These are phyloP conservation scores for Bretschneidera sinensis DNA, from an alignment of 345 rosid species.

Conservation along the genomic window DNA sequence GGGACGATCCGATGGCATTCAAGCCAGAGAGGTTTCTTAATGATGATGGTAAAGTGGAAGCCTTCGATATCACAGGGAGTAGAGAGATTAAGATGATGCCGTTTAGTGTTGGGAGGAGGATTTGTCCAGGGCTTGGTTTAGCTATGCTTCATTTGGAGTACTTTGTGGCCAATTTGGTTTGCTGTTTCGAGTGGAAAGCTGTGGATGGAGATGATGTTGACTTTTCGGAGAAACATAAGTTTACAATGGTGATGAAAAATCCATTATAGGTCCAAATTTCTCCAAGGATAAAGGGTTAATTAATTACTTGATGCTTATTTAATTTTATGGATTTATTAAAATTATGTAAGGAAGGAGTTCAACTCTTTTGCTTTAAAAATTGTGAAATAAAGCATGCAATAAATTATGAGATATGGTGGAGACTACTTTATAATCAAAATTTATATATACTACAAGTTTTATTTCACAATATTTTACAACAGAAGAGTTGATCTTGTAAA, in stretches of 20 bases:
- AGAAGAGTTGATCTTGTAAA: no score
- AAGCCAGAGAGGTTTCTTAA: constrained; percentile 37
- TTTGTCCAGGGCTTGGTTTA: constrained; percentile 31
- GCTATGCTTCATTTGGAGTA: constrained; percentile 34
- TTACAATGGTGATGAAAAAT: constrained; percentile 24
- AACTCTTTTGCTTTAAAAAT: no score
- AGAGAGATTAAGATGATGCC: constrained; percentile 42
- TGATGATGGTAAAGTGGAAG: background rate
- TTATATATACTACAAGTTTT: no score
- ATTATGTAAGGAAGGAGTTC: no score
- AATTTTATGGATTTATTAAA: no score
- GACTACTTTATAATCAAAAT: no score
- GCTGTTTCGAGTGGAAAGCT: constrained; percentile 29
- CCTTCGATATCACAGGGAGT: constrained; percentile 30
- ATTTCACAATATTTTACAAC: no score
- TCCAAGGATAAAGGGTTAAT: no score
- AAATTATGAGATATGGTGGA: no score
- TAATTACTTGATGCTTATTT: no score
- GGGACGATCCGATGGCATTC: constrained; percentile 40
- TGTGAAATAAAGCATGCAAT: no score
- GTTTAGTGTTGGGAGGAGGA: constrained; percentile 39
- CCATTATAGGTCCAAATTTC: constrained; percentile 15
- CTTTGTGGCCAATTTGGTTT: constrained; percentile 31
- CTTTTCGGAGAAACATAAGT: constrained; percentile 24
- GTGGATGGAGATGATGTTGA: constrained; percentile 20